Evolutionary conservation across 306 rosid species (phyloP).

Genomic region (Pyrus communis): DNA sequence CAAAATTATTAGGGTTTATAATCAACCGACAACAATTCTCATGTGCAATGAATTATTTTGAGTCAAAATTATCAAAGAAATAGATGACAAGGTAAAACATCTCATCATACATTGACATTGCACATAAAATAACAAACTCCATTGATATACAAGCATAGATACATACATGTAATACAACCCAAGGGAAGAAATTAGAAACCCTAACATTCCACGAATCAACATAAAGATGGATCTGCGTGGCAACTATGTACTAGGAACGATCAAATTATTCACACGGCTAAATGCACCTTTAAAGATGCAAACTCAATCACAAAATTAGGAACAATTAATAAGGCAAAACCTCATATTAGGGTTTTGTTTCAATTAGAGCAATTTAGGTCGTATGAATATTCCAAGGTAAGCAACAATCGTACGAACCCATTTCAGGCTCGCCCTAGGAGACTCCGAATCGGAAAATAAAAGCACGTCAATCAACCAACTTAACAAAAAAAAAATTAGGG

Average conservation of each 20-base stretch:
- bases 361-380: conserved; percentile 10
- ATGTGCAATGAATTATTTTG: conserved; percentile 10
- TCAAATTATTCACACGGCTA: conserved; percentile 3
- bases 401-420: conserved; percentile 16
- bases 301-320: conserved; percentile 3
- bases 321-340: conserved; percentile 5
- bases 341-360: conserved; percentile 53
- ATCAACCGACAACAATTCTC: conserved; percentile 19
- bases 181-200: conserved; percentile 34
- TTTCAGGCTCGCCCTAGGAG: conserved; percentile 6
- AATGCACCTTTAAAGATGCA: conserved; percentile 15
- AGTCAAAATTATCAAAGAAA: conserved; percentile 4
- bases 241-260: conserved; percentile 18
- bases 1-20: conserved; percentile 42
- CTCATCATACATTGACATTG: conserved; percentile 10
- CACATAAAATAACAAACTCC: conserved; percentile 49
- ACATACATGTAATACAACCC: neutral
- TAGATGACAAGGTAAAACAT: conserved; percentile 1
- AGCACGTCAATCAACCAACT: conserved; percentile 10
- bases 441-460: conserved; percentile 15
- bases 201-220: conserved; percentile 38
- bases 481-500: conserved; percentile 30
- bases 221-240: conserved; percentile 2
- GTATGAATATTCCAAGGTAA: neutral
- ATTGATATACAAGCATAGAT: conserved; percentile 11